Evolutionary conservation across 2,329 filamentous ascomycete species (phyloP), one percentile per base, ranked within the genome.

Genomic region (Basipetospora chlamydospora): DNA sequence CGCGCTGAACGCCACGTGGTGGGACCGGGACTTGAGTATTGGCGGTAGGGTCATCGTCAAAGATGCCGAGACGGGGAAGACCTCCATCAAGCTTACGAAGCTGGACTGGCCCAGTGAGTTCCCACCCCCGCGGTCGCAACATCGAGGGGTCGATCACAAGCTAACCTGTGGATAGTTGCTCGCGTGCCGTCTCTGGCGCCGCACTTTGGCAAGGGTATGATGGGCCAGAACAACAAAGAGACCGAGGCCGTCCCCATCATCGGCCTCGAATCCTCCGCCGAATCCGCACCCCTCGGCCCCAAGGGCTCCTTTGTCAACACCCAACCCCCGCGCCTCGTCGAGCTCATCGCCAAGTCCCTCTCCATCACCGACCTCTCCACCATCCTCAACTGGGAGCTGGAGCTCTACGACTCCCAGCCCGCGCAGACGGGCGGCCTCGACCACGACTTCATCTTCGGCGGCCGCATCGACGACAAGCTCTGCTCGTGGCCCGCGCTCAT

Each of bases 361-460:
- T 74, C 73, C 21, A 73, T 96, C 42, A 61, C 66, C 36, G 41
- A 44, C 20, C 77, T 80, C 53, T 71, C 66, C 46, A 72, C 68
- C 36, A 94, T 98, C 43, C 63, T 94, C 39, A 92, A 90, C 62
- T 98, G 90, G 90, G 90, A 98, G 53, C 73, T 96, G 26, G 90
- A 98, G 60, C 77, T 98, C 22, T 98, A 80, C 53, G 90, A 96
- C 58, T 73, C 74, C 4, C 86, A 95, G 54, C 83, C 87, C 7
- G 87, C 87, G 1, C 76, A 79, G 28, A 70, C 85, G 13, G 79
- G 83, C 45, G 90, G 90, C 10, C 58, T 98, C 39, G 83, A 93
- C 48, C 84, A 80, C 54, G 88, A 96, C 48, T 80, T 98, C 55
- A 93, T 98, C 58, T 94, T 88, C 45, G 88, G 84, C 7, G 87